Evolutionary conservation across 805 yeast species (phyloP).

Genomic region (Cyberlindnera petersonii): DNA sequence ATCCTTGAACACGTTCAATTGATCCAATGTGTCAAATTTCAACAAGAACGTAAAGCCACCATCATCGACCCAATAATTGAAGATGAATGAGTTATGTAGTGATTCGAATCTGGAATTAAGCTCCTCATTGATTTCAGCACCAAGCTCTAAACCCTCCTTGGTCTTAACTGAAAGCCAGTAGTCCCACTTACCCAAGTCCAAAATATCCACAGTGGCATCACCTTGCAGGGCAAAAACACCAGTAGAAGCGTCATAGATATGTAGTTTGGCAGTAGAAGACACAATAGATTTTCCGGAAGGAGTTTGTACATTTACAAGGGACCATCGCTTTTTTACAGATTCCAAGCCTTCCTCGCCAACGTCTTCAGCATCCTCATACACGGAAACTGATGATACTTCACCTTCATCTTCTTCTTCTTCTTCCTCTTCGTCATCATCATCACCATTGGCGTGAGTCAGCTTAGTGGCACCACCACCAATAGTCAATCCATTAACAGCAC

Average conservation of each 20-base stretch:
- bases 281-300: constrained; percentile 25
- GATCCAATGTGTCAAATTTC: constrained; percentile 42
- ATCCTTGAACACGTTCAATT: constrained; percentile 49
- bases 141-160: constrained; percentile 30
- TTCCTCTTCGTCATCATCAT: constrained; percentile 16
- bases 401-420: constrained; percentile 16
- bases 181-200: constrained; percentile 46
- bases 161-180: constrained; percentile 48
- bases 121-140: constrained; percentile 40
- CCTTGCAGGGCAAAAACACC: constrained; percentile 46
- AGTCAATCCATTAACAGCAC: constrained; percentile 9
- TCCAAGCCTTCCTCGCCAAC: constrained; percentile 4
- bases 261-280: constrained; percentile 32
- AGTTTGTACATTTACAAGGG: constrained; percentile 11
- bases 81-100: constrained; percentile 55
- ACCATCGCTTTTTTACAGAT: not conserved
- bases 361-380: constrained; percentile 31
- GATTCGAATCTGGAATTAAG: constrained; percentile 67
- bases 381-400: constrained; percentile 30
- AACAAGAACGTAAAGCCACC: constrained; percentile 58
- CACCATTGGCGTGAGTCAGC: constrained; percentile 1
- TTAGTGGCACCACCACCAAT: constrained; percentile 1
- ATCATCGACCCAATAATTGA: constrained; percentile 44
- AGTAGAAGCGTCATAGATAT: constrained; percentile 50
- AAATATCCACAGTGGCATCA: constrained; percentile 29